Evolutionary conservation across 2,329 filamentous ascomycete species (phyloP).

Genomic region (Nemania serpens): DNA sequence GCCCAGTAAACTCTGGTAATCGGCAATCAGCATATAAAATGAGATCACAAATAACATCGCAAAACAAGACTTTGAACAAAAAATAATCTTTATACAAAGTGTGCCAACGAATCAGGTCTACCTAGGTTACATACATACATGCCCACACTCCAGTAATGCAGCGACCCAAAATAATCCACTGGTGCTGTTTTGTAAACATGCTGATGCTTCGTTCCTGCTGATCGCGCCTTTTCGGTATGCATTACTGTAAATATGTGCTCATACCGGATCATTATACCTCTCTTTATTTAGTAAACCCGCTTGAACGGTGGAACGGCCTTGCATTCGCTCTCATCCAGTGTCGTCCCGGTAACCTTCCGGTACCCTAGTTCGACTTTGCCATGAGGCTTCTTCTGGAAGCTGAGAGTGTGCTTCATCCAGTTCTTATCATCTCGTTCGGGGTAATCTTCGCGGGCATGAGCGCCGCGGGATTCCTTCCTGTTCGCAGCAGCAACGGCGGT

Average conservation of each 20-base stretch:
- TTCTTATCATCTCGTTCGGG: slow-evolving; percentile 93
- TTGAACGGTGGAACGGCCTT: slow-evolving; percentile 96
- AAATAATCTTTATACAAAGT: slow-evolving; percentile 37
- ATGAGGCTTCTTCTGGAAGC: slow-evolving; percentile 92
- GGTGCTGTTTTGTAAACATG: slow-evolving; percentile 23
- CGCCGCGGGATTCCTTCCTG: slow-evolving; percentile 95
- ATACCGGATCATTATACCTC: slow-evolving; percentile 15
- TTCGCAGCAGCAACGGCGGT: slow-evolving; percentile 89
- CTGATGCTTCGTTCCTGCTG: slow-evolving; percentile 12
- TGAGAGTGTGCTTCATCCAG: slow-evolving; percentile 99
- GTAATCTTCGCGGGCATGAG: slow-evolving; percentile 95
- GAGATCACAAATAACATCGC: not conserved
- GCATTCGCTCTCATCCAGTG: slow-evolving; percentile 94
- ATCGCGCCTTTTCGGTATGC: slow-evolving; percentile 27
- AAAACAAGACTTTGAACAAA: slow-evolving; percentile 7
- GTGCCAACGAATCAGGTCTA: slow-evolving; percentile 32
- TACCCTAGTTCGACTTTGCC: slow-evolving; percentile 85
- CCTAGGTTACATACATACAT: slow-evolving; percentile 40
- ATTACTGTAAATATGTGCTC: slow-evolving; percentile 19
- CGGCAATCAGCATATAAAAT: no score
- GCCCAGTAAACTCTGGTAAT: no score
- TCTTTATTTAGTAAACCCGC: slow-evolving; percentile 73
- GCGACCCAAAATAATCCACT: slow-evolving; percentile 20
- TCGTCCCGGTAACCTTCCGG: slow-evolving; percentile 79
- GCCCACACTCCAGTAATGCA: slow-evolving; percentile 20